Evolutionary conservation across 305 asterid species (phyloP), one percentile per base, ranked within the genome.

Genomic region (Salvia sclarea): DNA sequence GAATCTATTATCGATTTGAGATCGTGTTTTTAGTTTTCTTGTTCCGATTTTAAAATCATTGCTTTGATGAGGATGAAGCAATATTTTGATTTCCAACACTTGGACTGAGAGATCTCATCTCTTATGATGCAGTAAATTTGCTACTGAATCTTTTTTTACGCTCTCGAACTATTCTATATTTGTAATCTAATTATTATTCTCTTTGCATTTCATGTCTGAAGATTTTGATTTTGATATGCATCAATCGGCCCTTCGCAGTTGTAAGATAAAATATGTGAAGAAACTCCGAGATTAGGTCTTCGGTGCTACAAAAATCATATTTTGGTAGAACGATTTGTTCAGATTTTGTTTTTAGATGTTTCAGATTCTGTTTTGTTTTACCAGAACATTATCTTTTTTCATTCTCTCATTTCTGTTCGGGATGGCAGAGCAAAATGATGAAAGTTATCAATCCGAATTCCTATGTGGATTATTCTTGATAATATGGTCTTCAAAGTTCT

Each of bases 161-260:
- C n/a, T n/a, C n/a, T n/a, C n/a, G n/a, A n/a, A n/a, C n/a, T n/a
- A n/a, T n/a, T n/a, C n/a, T n/a, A n/a, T n/a, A n/a, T n/a, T n/a
- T n/a, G n/a, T n/a, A n/a, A n/a, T n/a, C n/a, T n/a, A n/a, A n/a
- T n/a, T n/a, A n/a, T n/a, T n/a, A n/a, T n/a, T n/a, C n/a, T n/a
- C n/a, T n/a, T n/a, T n/a, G 33, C 2, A 4, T 44, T 21, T 4
- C 24, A 12, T 17, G 33, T 40, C 0, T 6, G n/a, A 3, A 8
- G 12, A 8, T 52, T 61, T 68, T 21, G 57, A 6, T 37, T 44
- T 14, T 6, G 4, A 8, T 8, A 43, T 44, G 83, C 89, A 79
- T 83, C 79, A 79, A 53, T 25, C 77, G 53, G 90, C 90, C 87
- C 85, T 80, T 84, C 48, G 81, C 83, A 82, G 81, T 37, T 78